Evolutionary conservation across 2,329 filamentous ascomycete species (phyloP).

Genomic region (Arthrobotrys pseudoclavata): DNA sequence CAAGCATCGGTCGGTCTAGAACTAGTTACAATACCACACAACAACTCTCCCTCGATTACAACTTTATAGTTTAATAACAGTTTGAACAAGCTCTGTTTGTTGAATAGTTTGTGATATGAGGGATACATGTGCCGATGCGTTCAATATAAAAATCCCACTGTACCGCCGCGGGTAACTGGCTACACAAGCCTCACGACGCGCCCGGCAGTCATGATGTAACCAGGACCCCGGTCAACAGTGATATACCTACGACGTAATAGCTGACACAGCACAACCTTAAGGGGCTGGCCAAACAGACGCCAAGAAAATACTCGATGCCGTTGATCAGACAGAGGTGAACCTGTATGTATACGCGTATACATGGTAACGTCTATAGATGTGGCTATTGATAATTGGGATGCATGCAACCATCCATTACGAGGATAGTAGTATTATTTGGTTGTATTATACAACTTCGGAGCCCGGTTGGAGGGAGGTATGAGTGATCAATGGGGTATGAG

Average conservation of each 20-base stretch:
- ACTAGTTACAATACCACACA: conserved; percentile 18
- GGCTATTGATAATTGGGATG: background rate
- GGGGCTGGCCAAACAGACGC: background rate
- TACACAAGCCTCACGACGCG: background rate
- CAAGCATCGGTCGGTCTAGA: background rate
- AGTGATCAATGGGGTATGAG: background rate
- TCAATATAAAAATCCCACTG: no score
- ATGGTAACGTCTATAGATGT: background rate
- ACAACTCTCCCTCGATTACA: background rate
- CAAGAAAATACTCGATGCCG: background rate
- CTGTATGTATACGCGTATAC: background rate
- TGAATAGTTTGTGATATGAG: no score
- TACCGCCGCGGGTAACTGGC: no score
- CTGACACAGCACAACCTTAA: background rate
- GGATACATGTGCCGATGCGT: no score
- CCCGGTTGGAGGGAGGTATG: no score
- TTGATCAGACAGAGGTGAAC: background rate
- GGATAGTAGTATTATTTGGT: background rate
- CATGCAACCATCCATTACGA: background rate
- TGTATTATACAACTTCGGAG: no score
- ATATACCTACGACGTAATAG: background rate
- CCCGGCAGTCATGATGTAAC: background rate
- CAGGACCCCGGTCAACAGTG: background rate
- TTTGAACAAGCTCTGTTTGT: background rate
- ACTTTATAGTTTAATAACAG: no score